Conservation (phyloP, 352 stramenopile species). For the Pythium coloratum region DNA sequence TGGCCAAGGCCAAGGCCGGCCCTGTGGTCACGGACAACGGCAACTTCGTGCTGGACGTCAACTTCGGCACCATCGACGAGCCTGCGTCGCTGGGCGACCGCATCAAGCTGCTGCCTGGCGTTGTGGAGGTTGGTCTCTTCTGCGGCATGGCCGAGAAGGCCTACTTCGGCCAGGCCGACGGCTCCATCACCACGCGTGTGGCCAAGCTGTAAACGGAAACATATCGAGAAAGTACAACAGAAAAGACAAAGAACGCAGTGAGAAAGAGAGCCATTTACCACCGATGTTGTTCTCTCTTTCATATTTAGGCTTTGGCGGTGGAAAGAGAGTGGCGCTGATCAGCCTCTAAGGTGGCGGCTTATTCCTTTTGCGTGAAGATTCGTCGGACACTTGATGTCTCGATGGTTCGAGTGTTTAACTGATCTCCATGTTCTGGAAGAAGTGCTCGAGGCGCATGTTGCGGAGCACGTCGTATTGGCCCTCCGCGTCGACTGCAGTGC, state of each 20-base stretch:
- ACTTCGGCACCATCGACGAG: conserved; percentile 79
- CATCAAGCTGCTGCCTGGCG: conserved; percentile 81
- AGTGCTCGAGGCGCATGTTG: conserved; percentile 71
- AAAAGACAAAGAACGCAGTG: background rate
- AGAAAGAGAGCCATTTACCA: background rate
- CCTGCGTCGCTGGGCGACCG: conserved; percentile 61
- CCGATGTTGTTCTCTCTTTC: background rate
- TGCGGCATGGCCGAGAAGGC: conserved; percentile 87
- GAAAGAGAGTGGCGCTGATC: background rate
- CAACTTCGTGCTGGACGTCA: conserved; percentile 90
- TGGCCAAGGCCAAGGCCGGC: conserved; percentile 91
- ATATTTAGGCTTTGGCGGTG: background rate
- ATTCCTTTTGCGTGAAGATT: background rate
- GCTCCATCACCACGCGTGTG: conserved; percentile 70
- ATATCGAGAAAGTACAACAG: background rate
- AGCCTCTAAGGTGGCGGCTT: background rate
- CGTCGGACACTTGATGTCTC: too few relatives aligned
- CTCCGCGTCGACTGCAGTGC: conserved; percentile 68
- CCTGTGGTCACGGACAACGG: conserved; percentile 98
- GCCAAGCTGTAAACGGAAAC: conserved; percentile 29
- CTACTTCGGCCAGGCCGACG: conserved; percentile 86
- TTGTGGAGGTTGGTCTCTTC: conserved; percentile 90
- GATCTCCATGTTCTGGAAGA: conserved; percentile 45
- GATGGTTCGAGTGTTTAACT: conserved; percentile 14
- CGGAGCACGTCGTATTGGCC: conserved; percentile 77